phyloP scores from a whole-genome alignment of 2,329 filamentous ascomycete genomes.

The Epichloe elymi region DNA sequence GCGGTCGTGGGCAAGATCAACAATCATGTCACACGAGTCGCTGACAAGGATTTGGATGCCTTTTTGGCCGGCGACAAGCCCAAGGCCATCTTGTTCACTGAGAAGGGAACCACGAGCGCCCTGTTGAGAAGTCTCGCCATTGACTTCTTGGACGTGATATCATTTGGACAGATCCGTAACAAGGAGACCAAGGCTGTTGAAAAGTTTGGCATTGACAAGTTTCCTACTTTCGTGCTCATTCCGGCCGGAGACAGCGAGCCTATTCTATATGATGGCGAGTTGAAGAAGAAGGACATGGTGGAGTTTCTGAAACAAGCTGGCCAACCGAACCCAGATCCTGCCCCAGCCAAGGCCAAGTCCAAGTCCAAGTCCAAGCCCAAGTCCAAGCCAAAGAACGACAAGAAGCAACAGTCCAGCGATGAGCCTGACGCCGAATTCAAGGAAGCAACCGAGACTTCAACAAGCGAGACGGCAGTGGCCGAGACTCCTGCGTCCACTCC shows the following conservation, averaged over 20 bases:
- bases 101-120: slow-evolving; percentile 79
- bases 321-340: slow-evolving; percentile 63
- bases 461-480: slow-evolving; percentile 16
- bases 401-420: slow-evolving; percentile 9
- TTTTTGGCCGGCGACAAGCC: slow-evolving; percentile 64
- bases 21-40: slow-evolving; percentile 74
- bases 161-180: slow-evolving; percentile 68
- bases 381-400: slow-evolving; percentile 20
- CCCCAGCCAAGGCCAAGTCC: slow-evolving; percentile 26
- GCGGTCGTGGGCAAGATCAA: slow-evolving; percentile 77
- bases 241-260: slow-evolving; percentile 56
- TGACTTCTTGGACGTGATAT: slow-evolving; percentile 72
- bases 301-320: slow-evolving; percentile 72
- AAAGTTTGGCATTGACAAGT: slow-evolving; percentile 62
- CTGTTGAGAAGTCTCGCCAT: slow-evolving; percentile 76
- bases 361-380: slow-evolving; percentile 22
- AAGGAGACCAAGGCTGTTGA: slow-evolving; percentile 63
- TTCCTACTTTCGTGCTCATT: slow-evolving; percentile 69
- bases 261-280: slow-evolving; percentile 64
- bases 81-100: slow-evolving; percentile 85
- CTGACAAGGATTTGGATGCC: slow-evolving; percentile 62
- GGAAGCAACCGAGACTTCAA: slow-evolving; percentile 23
- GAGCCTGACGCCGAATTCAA: slow-evolving; percentile 24
- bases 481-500: slow-evolving; percentile 10
- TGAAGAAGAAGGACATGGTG: slow-evolving; percentile 73